Conservation (phyloP, 2,329 filamentous ascomycete genomes). For the Arthrobotrys musiformis region DNA sequence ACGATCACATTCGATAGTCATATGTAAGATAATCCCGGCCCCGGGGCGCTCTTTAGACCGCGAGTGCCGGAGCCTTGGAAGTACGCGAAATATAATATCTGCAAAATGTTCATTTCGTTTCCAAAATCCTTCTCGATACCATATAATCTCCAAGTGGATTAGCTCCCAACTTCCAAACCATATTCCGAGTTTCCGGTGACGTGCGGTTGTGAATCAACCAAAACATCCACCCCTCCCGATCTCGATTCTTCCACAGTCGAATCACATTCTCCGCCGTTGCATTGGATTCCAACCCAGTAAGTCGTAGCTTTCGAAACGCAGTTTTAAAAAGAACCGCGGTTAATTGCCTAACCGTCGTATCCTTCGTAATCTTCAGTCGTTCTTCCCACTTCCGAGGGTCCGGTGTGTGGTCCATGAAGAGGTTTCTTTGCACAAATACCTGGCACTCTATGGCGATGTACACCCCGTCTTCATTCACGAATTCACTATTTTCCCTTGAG, state of each 20-base stretch:
- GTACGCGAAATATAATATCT: not conserved
- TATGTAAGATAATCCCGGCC: too few relatives aligned
- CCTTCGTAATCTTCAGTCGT: not conserved
- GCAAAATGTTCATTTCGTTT: not conserved
- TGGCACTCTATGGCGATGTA: not conserved
- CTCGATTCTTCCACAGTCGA: not conserved
- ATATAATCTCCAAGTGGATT: not conserved
- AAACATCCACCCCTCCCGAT: not conserved
- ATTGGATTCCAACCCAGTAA: not conserved
- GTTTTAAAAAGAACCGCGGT: not conserved
- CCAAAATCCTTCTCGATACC: not conserved
- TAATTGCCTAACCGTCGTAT: constrained; percentile 7
- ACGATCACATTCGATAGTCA: too few relatives aligned
- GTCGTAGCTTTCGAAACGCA: not conserved
- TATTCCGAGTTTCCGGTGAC: not conserved
- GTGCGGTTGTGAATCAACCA: constrained; percentile 9
- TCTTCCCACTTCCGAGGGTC: not conserved
- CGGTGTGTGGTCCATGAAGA: not conserved
- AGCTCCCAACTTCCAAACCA: not conserved
- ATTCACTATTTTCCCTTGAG: not conserved
- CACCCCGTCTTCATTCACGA: not conserved
- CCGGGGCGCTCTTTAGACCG: not conserved
- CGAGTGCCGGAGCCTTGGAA: not conserved
- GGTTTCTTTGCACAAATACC: not conserved
- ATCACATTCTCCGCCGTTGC: constrained; percentile 12